Conservation (phyloP, 2,329 filamentous ascomycete species). For the Rutstroemia sp. region DNA sequence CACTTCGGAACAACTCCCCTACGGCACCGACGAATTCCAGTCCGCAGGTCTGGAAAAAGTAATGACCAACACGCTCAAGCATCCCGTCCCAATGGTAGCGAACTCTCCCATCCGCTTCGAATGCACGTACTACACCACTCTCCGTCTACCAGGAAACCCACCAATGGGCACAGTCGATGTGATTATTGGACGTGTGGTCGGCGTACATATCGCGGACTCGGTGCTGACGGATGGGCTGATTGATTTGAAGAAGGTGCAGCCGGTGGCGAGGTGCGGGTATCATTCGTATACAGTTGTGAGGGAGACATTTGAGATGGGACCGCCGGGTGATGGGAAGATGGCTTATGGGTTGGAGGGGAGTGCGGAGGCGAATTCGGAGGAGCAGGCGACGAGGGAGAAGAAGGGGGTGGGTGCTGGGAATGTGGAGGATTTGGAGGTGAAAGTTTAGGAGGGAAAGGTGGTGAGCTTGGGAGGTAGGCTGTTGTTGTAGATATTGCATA, state of each 20-base stretch:
- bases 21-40: conserved; percentile 48
- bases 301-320: conserved; percentile 52
- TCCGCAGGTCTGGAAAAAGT: conserved; percentile 42
- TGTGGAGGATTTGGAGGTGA: too few relatives aligned
- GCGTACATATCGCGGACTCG: conserved; percentile 47
- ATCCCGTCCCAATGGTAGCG: conserved; percentile 43
- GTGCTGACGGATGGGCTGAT: conserved; percentile 48
- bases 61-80: conserved; percentile 32
- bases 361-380: conserved; percentile 3
- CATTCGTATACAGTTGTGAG: conserved; percentile 49
- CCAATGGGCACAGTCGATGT: conserved; percentile 49
- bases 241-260: conserved; percentile 48
- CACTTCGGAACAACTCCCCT: conserved; percentile 42
- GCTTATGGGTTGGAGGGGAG: conserved; percentile 35
- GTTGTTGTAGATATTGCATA: too few relatives aligned
- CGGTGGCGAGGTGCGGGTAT: conserved; percentile 54
- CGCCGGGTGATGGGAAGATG: conserved; percentile 33
- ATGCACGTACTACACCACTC: conserved; percentile 47
- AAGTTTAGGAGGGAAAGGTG: too few relatives aligned
- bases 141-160: conserved; percentile 47
- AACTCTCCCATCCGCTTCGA: conserved; percentile 51
- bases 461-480: too few relatives aligned
- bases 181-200: conserved; percentile 49
- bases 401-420: too few relatives aligned
- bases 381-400: not conserved